Evolutionary conservation across 2,329 filamentous ascomycete genomes (phyloP), one percentile per base, ranked within the genome.

Genomic region (Dothideomycetes sp.): DNA sequence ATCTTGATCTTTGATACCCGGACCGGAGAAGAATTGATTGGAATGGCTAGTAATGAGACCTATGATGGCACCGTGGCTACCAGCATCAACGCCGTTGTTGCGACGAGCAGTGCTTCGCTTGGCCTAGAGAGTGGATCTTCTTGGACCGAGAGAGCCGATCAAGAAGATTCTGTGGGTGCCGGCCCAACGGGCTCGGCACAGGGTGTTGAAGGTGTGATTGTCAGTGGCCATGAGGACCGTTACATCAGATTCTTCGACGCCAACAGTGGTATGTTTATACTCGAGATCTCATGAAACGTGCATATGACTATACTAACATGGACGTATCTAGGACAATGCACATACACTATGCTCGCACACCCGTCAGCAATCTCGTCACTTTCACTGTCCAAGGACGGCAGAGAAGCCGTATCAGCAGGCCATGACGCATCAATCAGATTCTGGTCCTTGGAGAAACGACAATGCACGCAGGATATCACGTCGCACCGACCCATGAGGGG

Each of bases 281-380:
- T n/a, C n/a, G n/a, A n/a, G n/a, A n/a, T n/a, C n/a, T n/a, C n/a
- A n/a, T n/a, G n/a, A n/a, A n/a, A n/a, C n/a, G n/a, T n/a, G n/a
- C n/a, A n/a, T n/a, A n/a, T n/a, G n/a, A n/a, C n/a, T n/a, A n/a
- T n/a, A n/a, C n/a, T n/a, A n/a, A n/a, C n/a, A n/a, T n/a, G n/a
- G n/a, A n/a, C n/a, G n/a, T n/a, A n/a, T n/a, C n/a, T 50, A 96
- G 91, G 91, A 43, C 91, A 98, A 86, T 95, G 88, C 66, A 96
- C 91, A 49, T 98, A 98, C 64, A 93, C 84, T 55, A 98, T 98
- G 91, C 78, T 96, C 45, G 91, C 91, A 5, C 91, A 98, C 54
- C 87, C 91, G 1, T 83, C 88, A 3, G 82, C 91, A 43, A 95
- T 98, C 50, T 93, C 91, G 1, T 82, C 84, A 18, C 73, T 98